Evolutionary conservation across 257 asterid genomes (phyloP).

Genomic region (Jasminum sambac): DNA sequence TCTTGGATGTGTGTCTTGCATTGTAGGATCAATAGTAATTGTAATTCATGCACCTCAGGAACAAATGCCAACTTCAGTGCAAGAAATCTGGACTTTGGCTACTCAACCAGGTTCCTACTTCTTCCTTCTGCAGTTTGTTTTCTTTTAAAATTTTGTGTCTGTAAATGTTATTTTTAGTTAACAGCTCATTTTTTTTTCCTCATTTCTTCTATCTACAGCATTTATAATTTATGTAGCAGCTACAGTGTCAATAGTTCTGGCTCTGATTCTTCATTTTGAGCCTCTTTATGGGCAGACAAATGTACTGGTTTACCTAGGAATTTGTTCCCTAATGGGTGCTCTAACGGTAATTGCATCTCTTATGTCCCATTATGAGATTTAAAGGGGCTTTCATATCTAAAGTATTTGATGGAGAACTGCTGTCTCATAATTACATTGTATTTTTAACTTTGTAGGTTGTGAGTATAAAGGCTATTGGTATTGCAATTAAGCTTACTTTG

Average conservation of each 20-base stretch:
- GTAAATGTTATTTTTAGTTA: neutral
- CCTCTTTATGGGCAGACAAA: constrained; percentile 69
- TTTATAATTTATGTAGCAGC: constrained; percentile 56
- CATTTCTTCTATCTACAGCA: constrained; percentile 44
- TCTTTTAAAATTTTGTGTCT: constrained; percentile 5
- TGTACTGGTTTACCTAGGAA: constrained; percentile 60
- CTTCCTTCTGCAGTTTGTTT: neutral
- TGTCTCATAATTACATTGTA: neutral
- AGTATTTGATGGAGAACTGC: constrained; percentile 11
- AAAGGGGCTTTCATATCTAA: neutral
- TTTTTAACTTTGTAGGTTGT: constrained; percentile 50
- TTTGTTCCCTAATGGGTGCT: constrained; percentile 69
- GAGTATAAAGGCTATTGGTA: constrained; percentile 89
- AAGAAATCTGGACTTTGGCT: constrained; percentile 65
- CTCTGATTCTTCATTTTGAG: constrained; percentile 58
- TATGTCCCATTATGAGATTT: neutral
- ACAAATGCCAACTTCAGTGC: constrained; percentile 53
- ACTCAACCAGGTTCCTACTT: constrained; percentile 54
- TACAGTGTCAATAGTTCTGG: constrained; percentile 45
- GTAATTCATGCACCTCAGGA: constrained; percentile 73
- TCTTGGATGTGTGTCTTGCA: constrained; percentile 59
- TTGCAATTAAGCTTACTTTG: constrained; percentile 80
- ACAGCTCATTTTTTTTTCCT: constrained; percentile 26
- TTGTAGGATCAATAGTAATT: constrained; percentile 65
- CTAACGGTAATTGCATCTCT: constrained; percentile 48